Conservation (phyloP, 106 monocot genomes). For the Allium cepa region DNA sequence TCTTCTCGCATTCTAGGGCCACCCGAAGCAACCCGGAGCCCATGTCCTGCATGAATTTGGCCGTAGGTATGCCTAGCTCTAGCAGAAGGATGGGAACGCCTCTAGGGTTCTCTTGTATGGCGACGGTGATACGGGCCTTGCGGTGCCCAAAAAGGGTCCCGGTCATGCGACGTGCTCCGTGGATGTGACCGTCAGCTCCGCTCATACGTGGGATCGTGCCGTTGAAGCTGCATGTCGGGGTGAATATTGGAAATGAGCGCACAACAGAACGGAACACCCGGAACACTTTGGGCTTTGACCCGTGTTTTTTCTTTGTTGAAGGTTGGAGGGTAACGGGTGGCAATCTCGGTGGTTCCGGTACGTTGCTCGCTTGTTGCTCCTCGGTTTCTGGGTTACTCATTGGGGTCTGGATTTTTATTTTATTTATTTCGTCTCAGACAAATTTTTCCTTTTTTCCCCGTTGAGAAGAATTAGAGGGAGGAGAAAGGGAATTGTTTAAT, state of each 20-base stretch:
- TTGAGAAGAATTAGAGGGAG: no score
- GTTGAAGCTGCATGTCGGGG: constrained; percentile 58
- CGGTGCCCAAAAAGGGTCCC: constrained; percentile 87
- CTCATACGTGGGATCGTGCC: constrained; percentile 11
- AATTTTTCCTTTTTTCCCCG: neutral
- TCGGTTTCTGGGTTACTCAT: neutral
- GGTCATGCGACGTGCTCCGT: constrained; percentile 65
- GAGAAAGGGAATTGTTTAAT: no score
- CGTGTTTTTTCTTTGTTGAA: constrained; percentile 12
- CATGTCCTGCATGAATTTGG: constrained; percentile 76
- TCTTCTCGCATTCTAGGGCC: constrained; percentile 94
- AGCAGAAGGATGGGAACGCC: constrained; percentile 55
- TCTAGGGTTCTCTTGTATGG: constrained; percentile 65
- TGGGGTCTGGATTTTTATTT: neutral
- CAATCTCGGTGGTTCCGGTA: constrained; percentile 12
- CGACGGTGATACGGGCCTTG: constrained; percentile 58
- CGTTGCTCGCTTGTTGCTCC: neutral
- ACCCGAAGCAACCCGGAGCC: constrained; percentile 62
- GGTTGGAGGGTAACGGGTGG: constrained; percentile 32
- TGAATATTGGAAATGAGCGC: constrained; percentile 87
- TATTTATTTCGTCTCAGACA: no score
- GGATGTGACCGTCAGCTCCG: constrained; percentile 50
- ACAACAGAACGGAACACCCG: constrained; percentile 69
- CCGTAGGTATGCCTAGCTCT: constrained; percentile 58
- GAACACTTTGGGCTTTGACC: constrained; percentile 27